Evolutionary conservation across 129 eudicot genomes (phyloP).

Genomic region (Flaveria sonorensis): DNA sequence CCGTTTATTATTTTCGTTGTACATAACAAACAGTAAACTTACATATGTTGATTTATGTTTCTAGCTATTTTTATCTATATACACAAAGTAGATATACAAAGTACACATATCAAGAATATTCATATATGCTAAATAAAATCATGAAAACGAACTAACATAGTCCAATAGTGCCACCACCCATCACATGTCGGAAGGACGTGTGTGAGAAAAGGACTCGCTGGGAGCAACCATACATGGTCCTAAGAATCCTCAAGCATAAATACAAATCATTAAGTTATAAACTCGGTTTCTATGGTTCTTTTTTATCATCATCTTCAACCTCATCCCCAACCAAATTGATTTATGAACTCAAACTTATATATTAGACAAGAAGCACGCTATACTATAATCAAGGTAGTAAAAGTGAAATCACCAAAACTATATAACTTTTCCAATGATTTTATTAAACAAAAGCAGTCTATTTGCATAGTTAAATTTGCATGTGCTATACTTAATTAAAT

Average conservation of each 20-base stretch:
- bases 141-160: neutral
- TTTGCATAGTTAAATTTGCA: no score
- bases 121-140: neutral
- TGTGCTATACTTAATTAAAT: no score
- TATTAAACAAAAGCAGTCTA: no score
- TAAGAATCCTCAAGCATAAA: constrained; percentile 6
- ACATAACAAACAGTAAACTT: neutral
- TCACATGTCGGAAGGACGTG: neutral
- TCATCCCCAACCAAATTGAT: neutral
- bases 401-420: no score
- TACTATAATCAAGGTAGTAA: no score
- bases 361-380: neutral
- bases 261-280: neutral
- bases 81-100: neutral
- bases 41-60: neutral
- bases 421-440: no score
- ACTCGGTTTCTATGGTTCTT: neutral
- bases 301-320: neutral
- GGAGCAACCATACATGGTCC: constrained; percentile 14
- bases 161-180: neutral
- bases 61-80: neutral
- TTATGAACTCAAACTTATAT: neutral
- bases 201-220: neutral
- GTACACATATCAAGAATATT: neutral
- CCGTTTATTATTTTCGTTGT: no score